Conservation (phyloP, 768 basidiomycete species). For the Neoboletus subvelutipes region DNA sequence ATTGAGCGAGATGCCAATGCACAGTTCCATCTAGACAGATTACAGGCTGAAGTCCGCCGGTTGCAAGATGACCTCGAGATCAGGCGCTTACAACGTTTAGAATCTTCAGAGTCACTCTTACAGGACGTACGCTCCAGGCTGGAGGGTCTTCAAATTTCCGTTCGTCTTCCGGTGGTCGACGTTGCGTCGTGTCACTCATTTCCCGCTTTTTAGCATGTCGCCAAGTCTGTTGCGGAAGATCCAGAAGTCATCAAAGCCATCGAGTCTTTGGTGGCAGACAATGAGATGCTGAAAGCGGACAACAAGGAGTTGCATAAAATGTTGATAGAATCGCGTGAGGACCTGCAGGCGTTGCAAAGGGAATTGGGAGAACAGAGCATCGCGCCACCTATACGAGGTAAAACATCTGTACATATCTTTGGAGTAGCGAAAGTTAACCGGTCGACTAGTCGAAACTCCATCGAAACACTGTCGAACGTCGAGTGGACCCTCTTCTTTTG, state of each 20-base stretch:
- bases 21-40: conserved; percentile 49
- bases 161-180: conserved; percentile 33
- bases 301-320: conserved; percentile 76
- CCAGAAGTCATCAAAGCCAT: conserved; percentile 66
- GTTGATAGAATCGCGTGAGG: conserved; percentile 75
- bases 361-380: conserved; percentile 76
- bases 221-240: conserved; percentile 40
- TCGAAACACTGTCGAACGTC: conserved; percentile 43
- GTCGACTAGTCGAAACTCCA: conserved; percentile 30
- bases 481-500: conserved; percentile 44
- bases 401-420: not conserved
- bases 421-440: conserved; percentile 2
- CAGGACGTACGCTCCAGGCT: conserved; percentile 64
- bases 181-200: conserved; percentile 15
- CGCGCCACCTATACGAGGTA: conserved; percentile 46
- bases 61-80: conserved; percentile 64
- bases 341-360: conserved; percentile 63
- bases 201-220: conserved; percentile 36
- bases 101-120: conserved; percentile 66
- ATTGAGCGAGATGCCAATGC: conserved; percentile 1
- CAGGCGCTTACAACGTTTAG: conserved; percentile 56
- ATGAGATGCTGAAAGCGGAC: conserved; percentile 78
- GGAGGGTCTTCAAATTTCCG: conserved; percentile 57
- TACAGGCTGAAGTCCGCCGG: conserved; percentile 63
- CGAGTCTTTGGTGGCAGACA: conserved; percentile 84